phyloP scores from a whole-genome alignment of 805 yeast genomes.

The Nakazawaea ishiwadae region DNA sequence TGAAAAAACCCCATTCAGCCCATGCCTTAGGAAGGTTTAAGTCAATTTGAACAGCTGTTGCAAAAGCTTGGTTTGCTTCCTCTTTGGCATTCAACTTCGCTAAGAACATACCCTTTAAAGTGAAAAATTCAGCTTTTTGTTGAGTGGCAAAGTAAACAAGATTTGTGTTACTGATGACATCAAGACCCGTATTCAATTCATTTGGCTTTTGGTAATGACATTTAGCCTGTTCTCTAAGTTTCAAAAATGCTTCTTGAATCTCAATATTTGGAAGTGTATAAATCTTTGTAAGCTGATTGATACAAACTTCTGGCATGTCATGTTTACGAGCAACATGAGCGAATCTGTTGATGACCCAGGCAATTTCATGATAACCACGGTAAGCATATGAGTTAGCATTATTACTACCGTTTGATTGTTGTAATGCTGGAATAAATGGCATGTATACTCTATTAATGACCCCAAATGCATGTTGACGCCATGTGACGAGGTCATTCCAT shows the following conservation, averaged over 20 bases:
- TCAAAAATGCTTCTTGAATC: slow-evolving; percentile 95
- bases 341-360: slow-evolving; percentile 97
- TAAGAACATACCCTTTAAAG: slow-evolving; percentile 95
- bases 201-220: slow-evolving; percentile 91
- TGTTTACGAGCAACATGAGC: slow-evolving; percentile 98
- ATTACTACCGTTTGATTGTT: slow-evolving; percentile 50
- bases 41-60: slow-evolving; percentile 96
- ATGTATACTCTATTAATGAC: slow-evolving; percentile 91
- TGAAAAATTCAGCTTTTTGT: slow-evolving; percentile 97
- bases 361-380: slow-evolving; percentile 97
- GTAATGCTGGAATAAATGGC: slow-evolving; percentile 85
- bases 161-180: slow-evolving; percentile 94
- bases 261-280: slow-evolving; percentile 96
- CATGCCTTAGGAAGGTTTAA: slow-evolving; percentile 94
- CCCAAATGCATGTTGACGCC: slow-evolving; percentile 98
- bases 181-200: slow-evolving; percentile 91
- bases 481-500: slow-evolving; percentile 96
- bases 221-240: slow-evolving; percentile 94
- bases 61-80: slow-evolving; percentile 96
- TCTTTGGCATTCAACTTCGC: slow-evolving; percentile 87
- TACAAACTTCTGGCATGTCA: slow-evolving; percentile 94
- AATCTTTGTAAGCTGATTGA: slow-evolving; percentile 86
- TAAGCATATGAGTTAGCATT: slow-evolving; percentile 90
- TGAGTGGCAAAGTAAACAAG: slow-evolving; percentile 94
- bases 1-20: slow-evolving; percentile 99